phyloP scores from a whole-genome alignment of 2,329 filamentous ascomycete genomes.

The Neofusicoccum umdonicola region DNA sequence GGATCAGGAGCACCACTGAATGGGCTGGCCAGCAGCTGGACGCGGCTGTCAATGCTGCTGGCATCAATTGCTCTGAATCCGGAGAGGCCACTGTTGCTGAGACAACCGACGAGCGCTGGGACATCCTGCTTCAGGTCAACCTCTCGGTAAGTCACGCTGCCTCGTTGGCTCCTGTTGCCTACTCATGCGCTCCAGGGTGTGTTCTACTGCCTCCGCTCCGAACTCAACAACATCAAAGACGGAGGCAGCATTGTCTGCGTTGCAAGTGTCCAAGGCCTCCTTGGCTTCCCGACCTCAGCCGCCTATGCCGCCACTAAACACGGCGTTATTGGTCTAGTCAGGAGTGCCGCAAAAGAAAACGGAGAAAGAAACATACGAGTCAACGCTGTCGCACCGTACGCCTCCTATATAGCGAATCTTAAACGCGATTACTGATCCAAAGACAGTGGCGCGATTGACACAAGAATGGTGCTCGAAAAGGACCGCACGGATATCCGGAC shows the following conservation, averaged over 20 bases:
- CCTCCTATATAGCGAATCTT: conserved; percentile 3
- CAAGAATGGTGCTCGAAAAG: conserved; percentile 23
- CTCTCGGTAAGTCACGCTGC: conserved; percentile 23
- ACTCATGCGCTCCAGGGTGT: not conserved
- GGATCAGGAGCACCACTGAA: conserved; percentile 34
- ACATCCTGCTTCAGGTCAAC: conserved; percentile 34
- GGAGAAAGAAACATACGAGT: conserved; percentile 34
- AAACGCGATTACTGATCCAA: not conserved
- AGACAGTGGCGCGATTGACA: conserved; percentile 23
- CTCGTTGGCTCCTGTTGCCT: not conserved
- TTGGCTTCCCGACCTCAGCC: conserved; percentile 34
- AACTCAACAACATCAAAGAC: conserved; percentile 35
- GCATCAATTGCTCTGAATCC: conserved; percentile 29
- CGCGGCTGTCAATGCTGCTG: conserved; percentile 43
- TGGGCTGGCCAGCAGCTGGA: conserved; percentile 35
- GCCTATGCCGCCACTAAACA: conserved; percentile 20
- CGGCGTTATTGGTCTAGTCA: conserved; percentile 30
- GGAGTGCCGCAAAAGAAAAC: conserved; percentile 37
- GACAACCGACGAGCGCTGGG: conserved; percentile 33
- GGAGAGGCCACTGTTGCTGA: conserved; percentile 40
- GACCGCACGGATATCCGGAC: not conserved
- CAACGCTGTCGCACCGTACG: conserved; percentile 43
- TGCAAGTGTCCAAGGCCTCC: conserved; percentile 49
- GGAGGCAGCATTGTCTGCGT: conserved; percentile 36
- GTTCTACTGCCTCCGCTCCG: conserved; percentile 24